phyloP scores from a whole-genome alignment of 306 rosid species.

The Fragaria iinumae region DNA sequence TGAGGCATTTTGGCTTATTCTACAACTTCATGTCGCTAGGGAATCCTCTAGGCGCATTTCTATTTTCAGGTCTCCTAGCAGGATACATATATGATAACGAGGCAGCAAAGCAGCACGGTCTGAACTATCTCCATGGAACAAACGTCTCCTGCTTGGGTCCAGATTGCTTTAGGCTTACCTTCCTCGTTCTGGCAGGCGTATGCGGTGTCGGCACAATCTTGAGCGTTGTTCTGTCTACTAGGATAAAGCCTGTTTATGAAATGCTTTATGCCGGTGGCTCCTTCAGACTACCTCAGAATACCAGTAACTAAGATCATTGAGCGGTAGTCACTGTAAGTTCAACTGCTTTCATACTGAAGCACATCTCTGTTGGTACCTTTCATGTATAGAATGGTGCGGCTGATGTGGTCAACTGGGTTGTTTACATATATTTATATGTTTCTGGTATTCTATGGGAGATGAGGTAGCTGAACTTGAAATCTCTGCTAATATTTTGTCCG shows the following conservation, averaged over 20 bases:
- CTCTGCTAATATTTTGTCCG: neutral
- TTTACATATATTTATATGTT: neutral
- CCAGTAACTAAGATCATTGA: constrained; percentile 26
- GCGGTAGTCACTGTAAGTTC: neutral
- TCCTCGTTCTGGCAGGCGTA: constrained; percentile 55
- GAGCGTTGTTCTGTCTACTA: constrained; percentile 47
- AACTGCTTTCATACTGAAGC: neutral
- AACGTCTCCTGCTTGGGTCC: constrained; percentile 58
- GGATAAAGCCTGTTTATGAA: constrained; percentile 77
- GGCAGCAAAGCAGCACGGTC: constrained; percentile 61
- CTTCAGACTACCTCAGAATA: constrained; percentile 53
- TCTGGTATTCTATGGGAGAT: neutral
- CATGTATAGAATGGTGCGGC: neutral
- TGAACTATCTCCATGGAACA: constrained; percentile 23
- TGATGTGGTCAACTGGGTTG: neutral
- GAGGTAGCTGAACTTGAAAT: neutral
- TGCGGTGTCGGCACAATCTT: constrained; percentile 51
- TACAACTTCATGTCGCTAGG: constrained; percentile 62
- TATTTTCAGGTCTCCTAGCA: constrained; percentile 76
- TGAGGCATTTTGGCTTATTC: constrained; percentile 65
- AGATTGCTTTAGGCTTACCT: constrained; percentile 66
- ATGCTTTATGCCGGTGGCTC: constrained; percentile 82
- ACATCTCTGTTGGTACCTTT: neutral
- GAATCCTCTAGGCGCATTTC: constrained; percentile 75
- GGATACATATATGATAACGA: constrained; percentile 68